Evolutionary conservation across 1,139 yeast genomes (phyloP).

Genomic region (Geotrichum cucujoidarum): DNA sequence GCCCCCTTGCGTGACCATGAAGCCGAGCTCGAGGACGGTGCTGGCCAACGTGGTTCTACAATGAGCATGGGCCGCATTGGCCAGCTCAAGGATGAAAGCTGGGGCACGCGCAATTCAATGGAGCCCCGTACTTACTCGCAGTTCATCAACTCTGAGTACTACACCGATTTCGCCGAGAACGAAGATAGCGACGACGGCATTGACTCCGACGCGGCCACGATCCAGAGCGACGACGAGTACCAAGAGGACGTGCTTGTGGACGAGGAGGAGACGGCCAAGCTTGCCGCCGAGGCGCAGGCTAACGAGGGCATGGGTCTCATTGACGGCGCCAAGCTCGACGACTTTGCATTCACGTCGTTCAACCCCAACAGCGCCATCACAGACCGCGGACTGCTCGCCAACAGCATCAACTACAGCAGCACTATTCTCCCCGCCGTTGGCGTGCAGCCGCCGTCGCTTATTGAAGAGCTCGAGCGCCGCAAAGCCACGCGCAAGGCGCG

Average conservation of each 20-base stretch:
- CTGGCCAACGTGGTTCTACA: not conserved
- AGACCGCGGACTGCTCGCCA: conserved; percentile 20
- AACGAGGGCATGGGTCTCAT: conserved; percentile 3
- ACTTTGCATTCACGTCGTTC: conserved; percentile 32
- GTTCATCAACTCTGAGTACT: not conserved
- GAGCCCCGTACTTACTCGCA: conserved; percentile 9
- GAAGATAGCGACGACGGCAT: conserved; percentile 14
- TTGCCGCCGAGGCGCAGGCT: conserved; percentile 7
- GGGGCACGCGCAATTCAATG: not conserved
- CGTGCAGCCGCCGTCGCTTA: conserved; percentile 33
- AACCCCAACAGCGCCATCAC: conserved; percentile 29
- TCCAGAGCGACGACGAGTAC: conserved; percentile 20
- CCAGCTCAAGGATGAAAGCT: conserved; percentile 13
- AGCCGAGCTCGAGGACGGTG: not conserved
- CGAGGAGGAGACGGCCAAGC: conserved; percentile 9
- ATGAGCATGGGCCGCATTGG: conserved; percentile 10
- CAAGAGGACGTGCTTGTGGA: conserved; percentile 18
- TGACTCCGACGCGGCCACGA: conserved; percentile 17
- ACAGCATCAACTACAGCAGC: conserved; percentile 19
- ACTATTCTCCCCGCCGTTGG: conserved; percentile 22
- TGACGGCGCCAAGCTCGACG: conserved; percentile 24
- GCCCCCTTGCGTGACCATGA: not conserved
- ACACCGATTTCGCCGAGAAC: not conserved
- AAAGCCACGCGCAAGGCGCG: conserved; percentile 35
- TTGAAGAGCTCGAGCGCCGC: conserved; percentile 39